These are phyloP conservation scores for Adansonia digitata DNA, from an alignment of 345 rosid species.

Conservation along the genomic window DNA sequence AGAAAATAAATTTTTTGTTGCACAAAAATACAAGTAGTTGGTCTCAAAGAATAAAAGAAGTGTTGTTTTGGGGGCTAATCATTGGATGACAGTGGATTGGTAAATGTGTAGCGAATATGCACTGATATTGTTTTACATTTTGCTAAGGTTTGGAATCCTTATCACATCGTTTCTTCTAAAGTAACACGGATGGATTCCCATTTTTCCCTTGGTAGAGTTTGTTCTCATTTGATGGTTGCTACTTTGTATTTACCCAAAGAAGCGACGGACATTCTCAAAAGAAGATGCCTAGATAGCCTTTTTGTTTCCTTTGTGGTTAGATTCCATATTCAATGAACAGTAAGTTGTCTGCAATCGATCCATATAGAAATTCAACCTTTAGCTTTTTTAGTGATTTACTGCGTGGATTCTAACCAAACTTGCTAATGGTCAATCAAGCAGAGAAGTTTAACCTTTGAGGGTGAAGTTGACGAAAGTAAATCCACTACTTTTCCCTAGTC, in stretches of 20 bases:
- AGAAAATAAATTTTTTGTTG: not conserved
- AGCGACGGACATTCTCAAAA: not conserved
- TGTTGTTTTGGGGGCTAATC: slow-evolving; percentile 13
- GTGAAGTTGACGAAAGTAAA: not conserved
- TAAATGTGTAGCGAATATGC: slow-evolving; percentile 21
- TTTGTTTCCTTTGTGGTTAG: not conserved
- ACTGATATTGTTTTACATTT: slow-evolving; percentile 3
- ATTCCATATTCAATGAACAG: not conserved
- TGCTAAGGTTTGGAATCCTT: slow-evolving; percentile 6
- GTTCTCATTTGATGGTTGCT: not conserved
- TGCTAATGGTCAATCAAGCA: not conserved
- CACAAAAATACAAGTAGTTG: not conserved
- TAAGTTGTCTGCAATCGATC: not conserved
- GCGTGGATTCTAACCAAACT: not conserved
- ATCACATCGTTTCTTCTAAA: slow-evolving; percentile 15
- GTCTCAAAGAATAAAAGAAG: not conserved
- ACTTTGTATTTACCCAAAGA: not conserved
- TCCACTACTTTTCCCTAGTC: slow-evolving; percentile 11
- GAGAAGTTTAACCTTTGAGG: not conserved
- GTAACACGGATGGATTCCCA: not conserved
- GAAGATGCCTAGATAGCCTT: not conserved
- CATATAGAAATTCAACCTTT: not conserved
- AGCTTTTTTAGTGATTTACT: not conserved
- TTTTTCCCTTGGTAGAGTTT: not conserved
- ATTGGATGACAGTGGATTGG: slow-evolving; percentile 24